Evolutionary conservation across 768 basidiomycete genomes (phyloP).

Genomic region (Rhizopogon rudus): DNA sequence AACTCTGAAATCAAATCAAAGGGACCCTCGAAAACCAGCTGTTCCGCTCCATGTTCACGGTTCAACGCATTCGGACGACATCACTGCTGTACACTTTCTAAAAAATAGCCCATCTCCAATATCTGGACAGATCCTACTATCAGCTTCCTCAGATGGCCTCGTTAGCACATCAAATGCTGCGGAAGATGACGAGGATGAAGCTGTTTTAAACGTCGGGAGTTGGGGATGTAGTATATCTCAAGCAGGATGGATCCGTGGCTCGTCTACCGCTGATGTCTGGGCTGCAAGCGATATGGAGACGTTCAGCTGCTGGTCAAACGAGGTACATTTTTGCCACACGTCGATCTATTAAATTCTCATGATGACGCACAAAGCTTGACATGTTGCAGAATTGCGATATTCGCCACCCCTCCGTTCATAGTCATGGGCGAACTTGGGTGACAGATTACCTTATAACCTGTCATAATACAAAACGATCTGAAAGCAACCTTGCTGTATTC

Average conservation of each 20-base stretch:
- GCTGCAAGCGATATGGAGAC: constrained; percentile 94
- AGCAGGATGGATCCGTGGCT: constrained; percentile 55
- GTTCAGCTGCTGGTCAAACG: constrained; percentile 76
- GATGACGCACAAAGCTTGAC: constrained; percentile 54
- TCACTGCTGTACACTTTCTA: constrained; percentile 67
- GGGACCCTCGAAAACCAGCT: constrained; percentile 81
- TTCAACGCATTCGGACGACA: constrained; percentile 91
- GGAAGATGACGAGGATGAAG: constrained; percentile 87
- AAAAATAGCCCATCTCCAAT: constrained; percentile 24
- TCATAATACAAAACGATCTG: constrained; percentile 21
- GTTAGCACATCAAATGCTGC: constrained; percentile 64
- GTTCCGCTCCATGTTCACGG: constrained; percentile 70
- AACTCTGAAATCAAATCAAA: constrained; percentile 20
- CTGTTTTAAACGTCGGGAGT: constrained; percentile 74
- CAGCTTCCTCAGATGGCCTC: constrained; percentile 82
- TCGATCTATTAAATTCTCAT: not conserved
- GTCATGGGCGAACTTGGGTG: constrained; percentile 58
- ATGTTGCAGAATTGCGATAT: constrained; percentile 54
- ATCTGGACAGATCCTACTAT: constrained; percentile 52
- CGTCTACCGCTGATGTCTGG: constrained; percentile 53
- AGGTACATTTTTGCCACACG: constrained; percentile 36
- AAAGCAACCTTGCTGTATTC: constrained; percentile 45
- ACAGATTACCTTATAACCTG: constrained; percentile 72
- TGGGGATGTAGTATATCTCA: constrained; percentile 81
- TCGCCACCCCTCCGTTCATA: constrained; percentile 58